phyloP scores from a whole-genome alignment of 768 basidiomycete species.

The Cyclocybe aegerita region DNA sequence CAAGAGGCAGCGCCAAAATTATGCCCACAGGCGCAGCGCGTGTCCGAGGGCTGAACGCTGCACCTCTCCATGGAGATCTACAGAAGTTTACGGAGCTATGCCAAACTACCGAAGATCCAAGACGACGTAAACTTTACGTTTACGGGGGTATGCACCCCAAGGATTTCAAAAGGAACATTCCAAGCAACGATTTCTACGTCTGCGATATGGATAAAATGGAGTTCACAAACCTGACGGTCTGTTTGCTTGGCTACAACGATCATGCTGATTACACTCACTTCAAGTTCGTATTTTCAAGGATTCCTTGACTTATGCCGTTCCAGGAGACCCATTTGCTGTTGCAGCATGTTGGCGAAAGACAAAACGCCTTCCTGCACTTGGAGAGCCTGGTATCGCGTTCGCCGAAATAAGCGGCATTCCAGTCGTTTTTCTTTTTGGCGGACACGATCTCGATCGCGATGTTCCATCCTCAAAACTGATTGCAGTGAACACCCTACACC shows the following conservation, averaged over 20 bases:
- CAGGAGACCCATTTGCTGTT: too few relatives aligned
- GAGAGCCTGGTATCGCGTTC: not conserved
- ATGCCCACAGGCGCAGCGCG: too few relatives aligned
- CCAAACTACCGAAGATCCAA: not conserved
- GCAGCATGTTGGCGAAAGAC: too few relatives aligned
- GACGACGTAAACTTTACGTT: not conserved
- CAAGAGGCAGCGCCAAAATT: too few relatives aligned
- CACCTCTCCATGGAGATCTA: too few relatives aligned
- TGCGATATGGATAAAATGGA: conserved; percentile 2
- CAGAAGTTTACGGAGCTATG: conserved; percentile 1
- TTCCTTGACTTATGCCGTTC: too few relatives aligned
- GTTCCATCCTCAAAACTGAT: not conserved
- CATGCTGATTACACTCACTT: too few relatives aligned
- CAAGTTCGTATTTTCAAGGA: too few relatives aligned
- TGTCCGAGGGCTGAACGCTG: too few relatives aligned
- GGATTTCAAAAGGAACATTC: not conserved
- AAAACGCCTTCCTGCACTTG: too few relatives aligned
- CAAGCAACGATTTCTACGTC: not conserved
- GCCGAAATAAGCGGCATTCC: not conserved
- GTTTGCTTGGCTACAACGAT: not conserved
- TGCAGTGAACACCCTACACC: conserved; percentile 1
- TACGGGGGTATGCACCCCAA: not conserved
- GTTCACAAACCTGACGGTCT: conserved; percentile 4
- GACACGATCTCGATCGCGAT: not conserved
- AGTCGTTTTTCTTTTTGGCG: conserved; percentile 2